Conservation (phyloP, 108 stramenopile genomes). For the Stephanodiscus triporus region DNA sequence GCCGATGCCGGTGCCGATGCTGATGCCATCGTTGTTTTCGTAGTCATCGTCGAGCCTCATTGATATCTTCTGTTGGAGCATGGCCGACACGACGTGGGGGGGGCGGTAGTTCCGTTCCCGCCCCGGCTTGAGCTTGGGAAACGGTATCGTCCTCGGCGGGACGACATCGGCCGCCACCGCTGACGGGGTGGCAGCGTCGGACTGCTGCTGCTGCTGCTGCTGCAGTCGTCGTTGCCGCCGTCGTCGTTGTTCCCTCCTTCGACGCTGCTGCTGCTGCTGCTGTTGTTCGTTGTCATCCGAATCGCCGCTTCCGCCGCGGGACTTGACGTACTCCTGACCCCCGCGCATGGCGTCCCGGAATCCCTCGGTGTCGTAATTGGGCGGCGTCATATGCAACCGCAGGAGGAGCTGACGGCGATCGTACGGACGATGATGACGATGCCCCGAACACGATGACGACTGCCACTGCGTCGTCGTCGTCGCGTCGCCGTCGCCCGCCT, state of each 20-base stretch:
- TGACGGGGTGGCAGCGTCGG: neutral
- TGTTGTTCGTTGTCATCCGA: conserved; percentile 6
- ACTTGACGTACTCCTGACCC: conserved; percentile 33
- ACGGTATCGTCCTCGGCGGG: conserved; percentile 1
- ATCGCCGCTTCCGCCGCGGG: neutral
- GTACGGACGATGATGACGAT: neutral
- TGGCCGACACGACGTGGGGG: conserved; percentile 2
- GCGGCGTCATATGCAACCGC: neutral
- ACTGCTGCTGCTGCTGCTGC: neutral
- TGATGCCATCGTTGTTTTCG: neutral
- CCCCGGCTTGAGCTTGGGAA: conserved; percentile 39
- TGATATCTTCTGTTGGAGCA: neutral
- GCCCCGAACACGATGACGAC: neutral
- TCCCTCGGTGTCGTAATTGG: conserved; percentile 24
- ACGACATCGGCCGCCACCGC: neutral
- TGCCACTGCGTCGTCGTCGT: neutral
- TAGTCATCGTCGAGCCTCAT: neutral
- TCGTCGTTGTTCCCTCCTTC: neutral
- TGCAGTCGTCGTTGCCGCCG: neutral
- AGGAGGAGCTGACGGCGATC: neutral
- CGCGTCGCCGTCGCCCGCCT: neutral
- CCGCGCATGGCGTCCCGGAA: conserved; percentile 49
- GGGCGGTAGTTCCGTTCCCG: conserved; percentile 33
- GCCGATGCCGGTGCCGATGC: neutral
- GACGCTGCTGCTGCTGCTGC: neutral